Base-by-base conservation (phyloP, 2,329 filamentous ascomycete genomes). In the Davidsoniella virescens region DNA sequence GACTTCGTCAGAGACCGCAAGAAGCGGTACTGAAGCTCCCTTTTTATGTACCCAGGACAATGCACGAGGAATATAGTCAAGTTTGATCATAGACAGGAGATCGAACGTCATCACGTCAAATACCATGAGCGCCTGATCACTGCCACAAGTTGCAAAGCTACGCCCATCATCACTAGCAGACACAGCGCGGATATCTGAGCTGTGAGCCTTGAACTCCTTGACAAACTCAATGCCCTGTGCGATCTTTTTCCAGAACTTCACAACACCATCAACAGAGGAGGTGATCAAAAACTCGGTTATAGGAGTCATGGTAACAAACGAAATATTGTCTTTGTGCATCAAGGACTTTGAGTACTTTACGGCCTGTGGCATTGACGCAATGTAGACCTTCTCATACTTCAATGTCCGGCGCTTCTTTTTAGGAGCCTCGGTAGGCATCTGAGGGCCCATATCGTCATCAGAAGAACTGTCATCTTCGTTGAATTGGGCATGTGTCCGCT, bases 161-260 rank as follows among this genome's bases (percentile, higher is more conserved):
- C 87, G 76, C 1, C 92, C 92, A 64, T 98, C 92, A 39, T 80
- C 76, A 65, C 90, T 96, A 55, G 85, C 82, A 37, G 81, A 92
- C 42, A 92, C 85, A 25, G 82, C 83, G 54, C 72, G 79, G 60
- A 96, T 86, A 61, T 93, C 86, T 47, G 86, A 85, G 52, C 76
- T 73, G 65, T 98, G 93, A 6, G 92, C 88, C 61, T 81, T 82
- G 68, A 94, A 98, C 67, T 98, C 88, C 67, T 98, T 98, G 49
- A 96, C 90, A 61, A 98, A 98, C 67, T 98, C 93, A 52, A 98
- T 84, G 1, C 86, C 86, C 33, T 85, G 80, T 1, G 78, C 81
- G 56, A 84, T 76, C 68, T 98, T 98, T 69, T 98, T 98, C 92
- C 92, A 98, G 64, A 98, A 98, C 65, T 98, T 98, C 58, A 96